These are phyloP conservation scores for Pichia sp. DNA, from an alignment of 1,139 yeast genomes.

Conservation along the genomic window DNA sequence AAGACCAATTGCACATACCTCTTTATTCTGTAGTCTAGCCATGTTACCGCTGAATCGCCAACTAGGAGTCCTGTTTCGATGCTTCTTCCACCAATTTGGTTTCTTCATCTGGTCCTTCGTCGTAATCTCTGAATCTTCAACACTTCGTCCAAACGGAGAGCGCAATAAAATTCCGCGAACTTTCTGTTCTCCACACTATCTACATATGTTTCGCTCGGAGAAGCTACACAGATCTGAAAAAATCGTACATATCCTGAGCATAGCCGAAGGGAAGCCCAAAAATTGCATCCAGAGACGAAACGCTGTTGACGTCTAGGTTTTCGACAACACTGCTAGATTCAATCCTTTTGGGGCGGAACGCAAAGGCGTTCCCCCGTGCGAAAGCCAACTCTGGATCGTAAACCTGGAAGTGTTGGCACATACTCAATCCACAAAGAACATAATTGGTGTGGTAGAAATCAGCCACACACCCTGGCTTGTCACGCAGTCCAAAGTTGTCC, in stretches of 20 bases:
- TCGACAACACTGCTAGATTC: conserved; percentile 32
- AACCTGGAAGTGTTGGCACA: conserved; percentile 53
- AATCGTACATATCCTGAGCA: conserved; percentile 19
- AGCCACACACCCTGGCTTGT: conserved; percentile 77
- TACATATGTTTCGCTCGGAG: background rate
- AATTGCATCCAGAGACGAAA: conserved; percentile 41
- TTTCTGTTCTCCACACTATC: background rate
- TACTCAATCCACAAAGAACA: conserved; percentile 70
- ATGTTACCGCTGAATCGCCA: conserved; percentile 3
- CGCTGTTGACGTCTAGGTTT: conserved; percentile 16
- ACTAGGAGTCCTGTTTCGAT: background rate
- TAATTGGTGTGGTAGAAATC: conserved; percentile 94
- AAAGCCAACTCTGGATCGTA: conserved; percentile 17
- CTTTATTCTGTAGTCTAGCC: conserved; percentile 21
- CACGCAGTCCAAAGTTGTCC: conserved; percentile 58
- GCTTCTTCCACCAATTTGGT: background rate
- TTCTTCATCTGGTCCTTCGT: background rate
- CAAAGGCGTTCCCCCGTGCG: conserved; percentile 32
- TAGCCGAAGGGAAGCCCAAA: conserved; percentile 42
- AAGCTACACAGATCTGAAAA: background rate
- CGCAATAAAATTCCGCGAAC: background rate
- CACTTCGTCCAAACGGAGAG: background rate
- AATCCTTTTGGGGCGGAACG: conserved; percentile 24
- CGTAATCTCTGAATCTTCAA: background rate
- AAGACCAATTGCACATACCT: conserved; percentile 18